Base-by-base conservation (phyloP, 2,329 filamentous ascomycete species). In the Colletotrichum sp. region DNA sequence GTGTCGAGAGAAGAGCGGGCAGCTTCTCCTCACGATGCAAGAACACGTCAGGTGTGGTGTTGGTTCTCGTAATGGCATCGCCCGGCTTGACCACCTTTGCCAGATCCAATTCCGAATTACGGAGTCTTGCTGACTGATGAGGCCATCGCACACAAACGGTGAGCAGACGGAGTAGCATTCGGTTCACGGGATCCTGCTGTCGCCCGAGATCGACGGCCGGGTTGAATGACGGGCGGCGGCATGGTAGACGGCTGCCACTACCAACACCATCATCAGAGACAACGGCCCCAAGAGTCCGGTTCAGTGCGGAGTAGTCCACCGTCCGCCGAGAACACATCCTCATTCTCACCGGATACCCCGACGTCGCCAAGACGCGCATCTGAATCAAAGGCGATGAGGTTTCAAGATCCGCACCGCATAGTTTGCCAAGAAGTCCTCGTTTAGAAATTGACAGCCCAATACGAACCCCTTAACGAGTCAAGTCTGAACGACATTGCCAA, bases 361-460 rank as follows among this genome's bases (percentile, higher is more conserved):
- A 67, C 5, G 47, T 63, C n/a, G 68, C 57, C 47, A 71, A 71
- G 62, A 36, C 43, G 38, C 34, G 47, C 47, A 63, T 66, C 62
- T 59, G 68, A 73, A 73, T 61, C 63, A 63, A 31, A 38, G 62
- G 15, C 29, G 47, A 66, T 29, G 38, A 55, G 33, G 68, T 72
- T 73, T 71, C 68, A 62, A 63, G 62, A 73, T 71, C 68, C 62
- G 57, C 66, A 31, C 47, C 54, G 66, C 55, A 61, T 62, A 62
- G 64, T 43, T 47, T 58, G 68, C 62, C 68, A 63, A 66, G 62
- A 38, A 38, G 69, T 59, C 69, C 27, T 31, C 62, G 33, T 36
- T 66, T 36, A 21, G 59, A 38, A 58, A 27, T 21, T 62, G 68
- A 58, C 55, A 33, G 68, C 47, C 34, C 55, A 71, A 63, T 43